Conservation (phyloP, 257 asterid genomes). For the Przewalskia tangutica region DNA sequence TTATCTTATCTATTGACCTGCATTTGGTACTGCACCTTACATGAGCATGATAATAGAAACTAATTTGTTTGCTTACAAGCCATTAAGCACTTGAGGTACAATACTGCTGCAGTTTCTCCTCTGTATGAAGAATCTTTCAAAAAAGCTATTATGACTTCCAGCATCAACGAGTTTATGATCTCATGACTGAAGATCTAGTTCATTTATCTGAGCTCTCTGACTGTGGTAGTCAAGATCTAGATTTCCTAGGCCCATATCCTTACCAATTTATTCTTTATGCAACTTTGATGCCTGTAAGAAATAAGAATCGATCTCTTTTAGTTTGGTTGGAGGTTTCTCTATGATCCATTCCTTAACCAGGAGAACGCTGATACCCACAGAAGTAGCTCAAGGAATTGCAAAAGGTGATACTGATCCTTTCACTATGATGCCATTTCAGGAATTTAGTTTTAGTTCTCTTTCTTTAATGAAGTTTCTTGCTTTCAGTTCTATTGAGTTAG, state of each 20-base stretch:
- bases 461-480: background rate
- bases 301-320: background rate
- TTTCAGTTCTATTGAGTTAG: background rate
- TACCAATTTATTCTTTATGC: conserved; percentile 9
- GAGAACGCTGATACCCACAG: conserved; percentile 55
- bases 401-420: conserved; percentile 82
- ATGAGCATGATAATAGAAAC: background rate
- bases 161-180: conserved; percentile 90
- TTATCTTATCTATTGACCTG: background rate
- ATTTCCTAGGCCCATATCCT: conserved; percentile 98
- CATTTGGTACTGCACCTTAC: background rate
- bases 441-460: conserved; percentile 10
- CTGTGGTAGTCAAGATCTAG: conserved; percentile 35
- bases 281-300: conserved; percentile 2
- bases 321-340: conserved; percentile 7
- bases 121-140: conserved; percentile 73
- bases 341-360: conserved; percentile 48
- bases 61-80: conserved; percentile 37
- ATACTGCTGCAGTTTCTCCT: conserved; percentile 46
- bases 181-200: conserved; percentile 42
- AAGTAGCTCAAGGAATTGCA: conserved; percentile 79
- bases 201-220: conserved; percentile 52
- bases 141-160: conserved; percentile 80
- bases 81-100: conserved; percentile 78
- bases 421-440: conserved; percentile 70